Base-by-base conservation (phyloP, 345 rosid species). In the Arabis alpina region DNA sequence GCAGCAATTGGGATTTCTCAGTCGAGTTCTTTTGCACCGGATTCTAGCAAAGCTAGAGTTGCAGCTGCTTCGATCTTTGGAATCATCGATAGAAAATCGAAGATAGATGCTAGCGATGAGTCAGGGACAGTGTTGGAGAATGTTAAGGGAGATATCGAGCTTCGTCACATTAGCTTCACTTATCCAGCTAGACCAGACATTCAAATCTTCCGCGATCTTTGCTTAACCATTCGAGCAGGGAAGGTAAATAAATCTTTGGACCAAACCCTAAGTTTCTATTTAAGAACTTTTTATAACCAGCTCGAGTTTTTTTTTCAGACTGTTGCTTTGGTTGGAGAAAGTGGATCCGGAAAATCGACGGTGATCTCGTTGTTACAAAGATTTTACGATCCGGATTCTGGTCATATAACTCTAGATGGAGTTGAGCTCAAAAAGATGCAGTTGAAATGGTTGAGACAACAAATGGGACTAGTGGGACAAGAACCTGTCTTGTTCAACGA, bases 311-410 rank as follows among this genome's bases (percentile, higher is more conserved):
- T 28, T 58, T 45, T 34, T 30, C 83, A 90, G 93, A 84, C 84
- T 2, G 84, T 86, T 62, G 97, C 92, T 52, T 62, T 88, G 52
- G 92, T 90, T 4, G 97, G 97, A 56, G 97, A 88, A 72, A 88
- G 94, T 24, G 97, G 94, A 3, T 76, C 89, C 0, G 97, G 97
- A 9, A 90, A 90, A 73, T 90, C 94, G 0, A 88, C 94, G 0
- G 84, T 85, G 40, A 79, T 90, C 23, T 66, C 87, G 1, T 48
- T 90, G 49, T 47, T 90, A 72, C 90, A 85, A 64, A 83, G 94
- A 70, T 90, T 90, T 30, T 88, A 88, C 52, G 84, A 88, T 73
- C 82, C 86, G 0, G 85, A 85, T 72, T 82, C 85, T 0, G 94
- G 97, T 47, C 77, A 73, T 16, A 84, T 90, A 55, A 72, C 80